Base-by-base conservation (phyloP, 1,139 yeast species). In the Magnusiomyces tetraspermus region DNA sequence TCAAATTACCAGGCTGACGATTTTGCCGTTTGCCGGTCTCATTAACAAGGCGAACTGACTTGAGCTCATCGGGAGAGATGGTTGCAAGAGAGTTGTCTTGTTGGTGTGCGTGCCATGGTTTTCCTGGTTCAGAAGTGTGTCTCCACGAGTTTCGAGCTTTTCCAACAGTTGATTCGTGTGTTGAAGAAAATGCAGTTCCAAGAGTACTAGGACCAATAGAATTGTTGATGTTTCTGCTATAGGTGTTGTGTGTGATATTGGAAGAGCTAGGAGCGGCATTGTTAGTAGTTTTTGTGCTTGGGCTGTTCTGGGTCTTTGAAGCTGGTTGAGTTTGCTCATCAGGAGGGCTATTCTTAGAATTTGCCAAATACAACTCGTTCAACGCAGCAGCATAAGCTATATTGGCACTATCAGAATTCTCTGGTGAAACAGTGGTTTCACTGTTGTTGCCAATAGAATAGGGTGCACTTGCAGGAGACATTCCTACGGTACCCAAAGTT, bases 11-110 rank as follows among this genome's bases (percentile, higher is more conserved):
- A n/a, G 19, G 5, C 6, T 42, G 30, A 5, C 8, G 17, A 13
- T 36, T 10, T n/a, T 36, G 40, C 6, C 21, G 23, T n/a, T 19
- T 38, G 6, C 30, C 43, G n/a, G 56, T 59, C 8, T 26, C 57
- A 10, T 67, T 67, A 6, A 87, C 90, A 50, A 87, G 71, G 61
- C 90, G 77, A 41, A 92, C 88, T 8, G 89, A 84, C 63, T 88
- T 77, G 48, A 89, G 74, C 66, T 88, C 94, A 54, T 83, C 89
- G 0, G 97, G 86, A 49, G 92, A 83, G 28, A 89, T 92, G 0
- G 97, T 89, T 37, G 92, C 90, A 58, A 85, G 64, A 0, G 96
- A 85, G 36, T 78, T 79, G 55, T 80, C 74, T 22, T 94, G 85
- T 49, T 78, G 80, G 60, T 85, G 76, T 47, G 76, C 74, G 56